Percentiles rank a stretch among this genome's conserved stretches.
phyloP scores from a whole-genome alignment of 202 grass and related monocot genomes.

The Thinopyrum obtusiflorum region DNA sequence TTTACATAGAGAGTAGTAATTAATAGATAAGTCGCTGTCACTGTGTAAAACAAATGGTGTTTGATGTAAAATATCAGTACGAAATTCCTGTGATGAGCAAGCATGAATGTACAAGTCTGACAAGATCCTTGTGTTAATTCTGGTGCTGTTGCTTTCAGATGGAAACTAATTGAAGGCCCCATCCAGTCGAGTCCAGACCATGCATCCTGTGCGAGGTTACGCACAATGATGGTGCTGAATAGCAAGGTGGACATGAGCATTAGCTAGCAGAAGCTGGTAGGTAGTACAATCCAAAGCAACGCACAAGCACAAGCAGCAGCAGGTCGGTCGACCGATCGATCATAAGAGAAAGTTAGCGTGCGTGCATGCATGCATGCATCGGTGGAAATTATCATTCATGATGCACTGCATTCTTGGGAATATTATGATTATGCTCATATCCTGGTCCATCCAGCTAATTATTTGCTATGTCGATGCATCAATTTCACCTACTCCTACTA shows the following conservation, averaged over 20 bases:
- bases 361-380: conserved; percentile 1
- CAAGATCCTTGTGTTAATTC: background rate
- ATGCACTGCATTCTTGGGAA: conserved; percentile 37
- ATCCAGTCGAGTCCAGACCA: background rate
- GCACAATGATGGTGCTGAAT: conserved; percentile 19
- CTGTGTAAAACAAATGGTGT: background rate
- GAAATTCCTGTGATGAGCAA: background rate
- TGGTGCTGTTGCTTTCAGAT: conserved; percentile 14
- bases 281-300: conserved; percentile 15
- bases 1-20: too few relatives aligned
- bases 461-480: conserved; percentile 31
- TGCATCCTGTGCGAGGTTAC: background rate
- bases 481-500: conserved; percentile 30
- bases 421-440: conserved; percentile 26
- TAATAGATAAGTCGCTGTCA: background rate
- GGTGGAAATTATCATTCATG: conserved; percentile 25
- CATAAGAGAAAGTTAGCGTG: conserved; percentile 1
- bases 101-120: background rate
- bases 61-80: background rate
- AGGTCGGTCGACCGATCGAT: background rate
- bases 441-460: conserved; percentile 25
- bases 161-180: background rate
- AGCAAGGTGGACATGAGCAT: conserved; percentile 21
- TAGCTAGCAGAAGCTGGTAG: conserved; percentile 30
- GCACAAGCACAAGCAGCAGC: background rate